A percentile compares a stretch with the other conserved stretches of the same genome.
phyloP scores from a whole-genome alignment of 2,329 filamentous ascomycete genomes.

The Pleomassaria siparia region DNA sequence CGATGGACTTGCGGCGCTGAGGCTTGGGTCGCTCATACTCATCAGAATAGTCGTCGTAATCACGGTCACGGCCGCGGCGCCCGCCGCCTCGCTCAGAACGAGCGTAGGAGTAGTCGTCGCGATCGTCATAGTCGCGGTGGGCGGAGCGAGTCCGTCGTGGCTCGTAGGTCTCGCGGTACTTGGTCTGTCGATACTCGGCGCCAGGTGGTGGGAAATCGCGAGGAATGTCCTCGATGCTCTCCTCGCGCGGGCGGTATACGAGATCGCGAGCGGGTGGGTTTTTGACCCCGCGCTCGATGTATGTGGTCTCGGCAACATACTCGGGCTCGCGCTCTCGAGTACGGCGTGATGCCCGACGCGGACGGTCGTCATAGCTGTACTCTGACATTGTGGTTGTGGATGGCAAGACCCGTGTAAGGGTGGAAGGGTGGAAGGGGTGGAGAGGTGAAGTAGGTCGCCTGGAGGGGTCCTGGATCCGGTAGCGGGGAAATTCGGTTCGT shows the following conservation, averaged over 20 bases:
- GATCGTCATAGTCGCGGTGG: constrained; percentile 61
- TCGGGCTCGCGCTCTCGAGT: constrained; percentile 52
- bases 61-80: constrained; percentile 51
- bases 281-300: constrained; percentile 52
- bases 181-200: constrained; percentile 48
- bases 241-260: constrained; percentile 63
- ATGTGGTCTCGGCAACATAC: constrained; percentile 54
- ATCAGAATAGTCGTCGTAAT: constrained; percentile 49
- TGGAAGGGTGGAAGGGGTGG: background rate
- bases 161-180: constrained; percentile 52
- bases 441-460: background rate
- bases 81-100: constrained; percentile 43
- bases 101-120: constrained; percentile 53
- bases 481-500: background rate
- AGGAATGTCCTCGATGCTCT: constrained; percentile 82
- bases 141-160: constrained; percentile 65
- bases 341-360: constrained; percentile 45
- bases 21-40: constrained; percentile 48
- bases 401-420: constrained; percentile 4
- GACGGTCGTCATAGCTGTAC: constrained; percentile 53
- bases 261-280: constrained; percentile 50
- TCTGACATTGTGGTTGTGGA: constrained; percentile 46
- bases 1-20: constrained; percentile 57
- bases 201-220: constrained; percentile 79
- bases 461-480: background rate